Base-by-base conservation (phyloP, 345 rosid species). In the Sisymbrium irio region DNA sequence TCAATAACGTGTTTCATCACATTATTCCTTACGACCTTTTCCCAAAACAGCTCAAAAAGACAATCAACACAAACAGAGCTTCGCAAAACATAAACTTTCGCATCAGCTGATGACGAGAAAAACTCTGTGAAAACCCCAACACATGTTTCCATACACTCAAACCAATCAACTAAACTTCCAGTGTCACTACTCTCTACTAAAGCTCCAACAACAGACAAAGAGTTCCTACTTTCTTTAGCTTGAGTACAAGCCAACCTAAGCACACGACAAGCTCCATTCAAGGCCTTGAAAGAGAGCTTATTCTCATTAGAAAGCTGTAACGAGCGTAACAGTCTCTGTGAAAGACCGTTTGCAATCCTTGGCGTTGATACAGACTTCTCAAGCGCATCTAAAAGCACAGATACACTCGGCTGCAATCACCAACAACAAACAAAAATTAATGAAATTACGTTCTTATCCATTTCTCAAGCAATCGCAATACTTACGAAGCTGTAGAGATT, bases 1-100 rank as follows among this genome's bases (percentile, higher is more conserved):
- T 86, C 88, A 77, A 87, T 82, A 78, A 91, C 84, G 74, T 81
- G 86, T 58, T 76, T 76, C 65, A 91, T 82, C 76, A 89, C 91
- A 80, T 50, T 67, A 57, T 75, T 80, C 78, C 94, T 87, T 78
- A 87, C 77, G 35, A 82, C 60, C 75, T 85, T 92, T 78, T 87
- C 96, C 98, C 98, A 91, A 78, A 93, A 93, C 66, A 93, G 85
- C 73, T 87, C 91, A 84, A 93, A 93, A 60, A 93, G 81, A 78
- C 83, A 89, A 77, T 93, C 96, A 69, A 93, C 79, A 35, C 92
- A 85, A 37, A 79, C 75, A 6, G 79, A 73, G 73, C 85, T 85
- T 73, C 63, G 82, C 86, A 93, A 84, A 79, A 91, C 79, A 71
- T 81, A 77, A 78, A 62, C 62, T 71, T 77, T 85, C 47, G 90